Evolutionary conservation across 352 stramenopile species (phyloP), one percentile per base, ranked within the genome.

Genomic region (Globisporangium recalcitrans): DNA sequence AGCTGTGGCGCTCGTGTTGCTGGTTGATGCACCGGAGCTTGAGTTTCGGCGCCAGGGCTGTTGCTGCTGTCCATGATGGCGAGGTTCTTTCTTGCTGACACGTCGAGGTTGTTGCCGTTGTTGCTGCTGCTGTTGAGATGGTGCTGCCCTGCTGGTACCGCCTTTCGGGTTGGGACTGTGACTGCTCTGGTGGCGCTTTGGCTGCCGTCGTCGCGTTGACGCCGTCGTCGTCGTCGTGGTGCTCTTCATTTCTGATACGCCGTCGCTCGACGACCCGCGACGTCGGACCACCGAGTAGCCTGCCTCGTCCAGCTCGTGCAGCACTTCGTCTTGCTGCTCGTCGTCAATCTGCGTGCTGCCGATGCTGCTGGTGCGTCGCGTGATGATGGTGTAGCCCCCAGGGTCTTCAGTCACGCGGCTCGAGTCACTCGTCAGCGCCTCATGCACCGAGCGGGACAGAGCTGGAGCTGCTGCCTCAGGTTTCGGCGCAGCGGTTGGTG

Each of bases 241-340:
- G 13, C 22, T 53, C 7, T 42, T 52, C 59, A 65, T 46, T 22
- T 67, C 61, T 26, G 31, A 31, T 21, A 40, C 52, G 21, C 13
- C 26, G 10, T 58, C 61, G 26, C 56, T 48, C 8, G 58, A 63
- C 0, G 52, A 63, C 2, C 29, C 52, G 22, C 75, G 73, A 14
- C 70, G 73, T 3, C 74, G 74, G n/a, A 84, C 75, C 32, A 86
- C 71, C 3, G 77, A 84, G 63, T 86, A 86, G 22, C 77, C 77
- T 1, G 77, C 77, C 14, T 75, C 73, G 27, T 86, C 77, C 16
- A 73, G 48, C 32, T 74, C 48, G 0, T 54, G 60, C 22, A 40
- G 40, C 21, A 59, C 46, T 21, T 47, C 56, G 19, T 47, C 14
- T 31, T 53, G 60, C 51, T 24, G 31, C 16, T 48, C 29, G 32